These are phyloP conservation scores for Zygosaccharomyces bisporus DNA, from an alignment of 805 yeast species.

Conservation along the genomic window DNA sequence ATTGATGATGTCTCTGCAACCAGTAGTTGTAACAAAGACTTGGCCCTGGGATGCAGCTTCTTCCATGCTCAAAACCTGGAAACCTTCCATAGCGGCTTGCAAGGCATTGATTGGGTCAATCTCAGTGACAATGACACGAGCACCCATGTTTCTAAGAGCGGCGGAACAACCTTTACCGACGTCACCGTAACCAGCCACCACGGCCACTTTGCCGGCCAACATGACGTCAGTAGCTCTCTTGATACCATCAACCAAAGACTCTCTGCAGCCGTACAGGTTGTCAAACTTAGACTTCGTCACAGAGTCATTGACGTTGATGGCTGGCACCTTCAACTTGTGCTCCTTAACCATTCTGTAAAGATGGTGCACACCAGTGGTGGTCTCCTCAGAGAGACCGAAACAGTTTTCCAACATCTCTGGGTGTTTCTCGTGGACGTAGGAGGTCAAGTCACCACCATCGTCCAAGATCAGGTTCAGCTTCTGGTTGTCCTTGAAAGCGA, in stretches of 20 bases:
- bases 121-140: constrained; percentile 96
- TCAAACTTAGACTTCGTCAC: constrained; percentile 99
- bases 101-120: constrained; percentile 98
- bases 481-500: constrained; percentile 93
- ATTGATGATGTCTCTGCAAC: constrained; percentile 97
- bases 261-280: constrained; percentile 99
- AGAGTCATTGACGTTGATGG: constrained; percentile 97
- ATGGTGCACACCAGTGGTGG: constrained; percentile 99
- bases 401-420: constrained; percentile 96
- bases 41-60: constrained; percentile 92
- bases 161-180: constrained; percentile 99
- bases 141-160: constrained; percentile 99
- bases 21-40: constrained; percentile 98
- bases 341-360: constrained; percentile 93
- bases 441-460: constrained; percentile 98
- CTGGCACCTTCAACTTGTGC: constrained; percentile 90
- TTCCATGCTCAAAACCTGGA: constrained; percentile 92
- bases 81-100: constrained; percentile 99
- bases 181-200: constrained; percentile 99
- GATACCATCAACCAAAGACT: constrained; percentile 96
- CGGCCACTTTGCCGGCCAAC: constrained; percentile 99
- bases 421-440: constrained; percentile 94
- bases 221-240: constrained; percentile 99
- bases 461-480: constrained; percentile 95
- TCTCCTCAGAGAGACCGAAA: constrained; percentile 96